Evolutionary conservation across 78 protist genomes (phyloP), one percentile per base, ranked within the genome.

Genomic region (Emiliania huxleyi): DNA sequence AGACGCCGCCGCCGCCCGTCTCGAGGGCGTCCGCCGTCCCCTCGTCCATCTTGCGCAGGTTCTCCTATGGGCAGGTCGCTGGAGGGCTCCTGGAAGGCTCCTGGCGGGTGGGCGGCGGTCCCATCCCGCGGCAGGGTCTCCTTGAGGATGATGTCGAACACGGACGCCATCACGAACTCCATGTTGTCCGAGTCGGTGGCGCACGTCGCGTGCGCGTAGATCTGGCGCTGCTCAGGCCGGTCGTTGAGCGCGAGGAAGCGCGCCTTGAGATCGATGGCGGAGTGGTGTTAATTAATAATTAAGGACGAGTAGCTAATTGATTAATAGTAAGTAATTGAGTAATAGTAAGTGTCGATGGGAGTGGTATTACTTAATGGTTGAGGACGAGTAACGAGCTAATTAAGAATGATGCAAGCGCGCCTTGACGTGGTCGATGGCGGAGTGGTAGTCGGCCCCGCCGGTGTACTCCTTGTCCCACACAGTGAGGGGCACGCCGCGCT

Each of bases 151-250:
- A 56, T 25, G 29, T 56, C 71, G 71, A 56, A 56, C 73, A 96
- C 97, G 55, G 96, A 96, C 81, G 93, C 91, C 93, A 97, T 96
- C 52, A 97, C 96, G 42, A 92, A 94, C 46, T 91, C 46, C 49
- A 96, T 92, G 89, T 96, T 93, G 69, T 96, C 45, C 26, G 97
- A 96, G 94, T 97, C 97, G 1, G 98, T 97, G 8, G 98, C 98
- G 94, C 98, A 97, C 2, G 98, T 97, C 44, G 93, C 79, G 91
- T 95, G 97, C 22, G 95, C 49, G 91, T 96, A 96, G 81, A 97
- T 84, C 91, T 96, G 95, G 94, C 45, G 52, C 46, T 90, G 88
- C 35, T 2, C 26, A 56, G 71, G 71, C 49, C 84, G 94, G 55
- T 94, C 92, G 94, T 95, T 95, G 71, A 84, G 90, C 85, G 62